phyloP scores from a whole-genome alignment of 2,329 filamentous ascomycete genomes.

The Sporothrix schenckii region DNA sequence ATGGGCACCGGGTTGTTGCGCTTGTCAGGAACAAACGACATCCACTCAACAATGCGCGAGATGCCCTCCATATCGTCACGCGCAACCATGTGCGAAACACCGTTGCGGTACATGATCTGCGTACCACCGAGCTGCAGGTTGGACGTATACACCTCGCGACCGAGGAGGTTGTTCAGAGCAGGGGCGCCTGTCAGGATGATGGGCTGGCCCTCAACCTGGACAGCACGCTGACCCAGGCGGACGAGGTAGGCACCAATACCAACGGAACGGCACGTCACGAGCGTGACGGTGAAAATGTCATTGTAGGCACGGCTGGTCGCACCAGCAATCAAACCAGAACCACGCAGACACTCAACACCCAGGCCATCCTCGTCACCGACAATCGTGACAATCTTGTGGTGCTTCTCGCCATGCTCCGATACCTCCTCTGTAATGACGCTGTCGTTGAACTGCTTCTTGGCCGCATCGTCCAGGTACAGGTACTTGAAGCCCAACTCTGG shows the following conservation, averaged over 20 bases:
- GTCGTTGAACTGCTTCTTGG: constrained; percentile 84
- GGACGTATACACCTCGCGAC: constrained; percentile 97
- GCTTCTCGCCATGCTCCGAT: constrained; percentile 81
- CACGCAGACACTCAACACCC: constrained; percentile 95
- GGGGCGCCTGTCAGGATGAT: constrained; percentile 98
- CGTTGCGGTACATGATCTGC: constrained; percentile 99
- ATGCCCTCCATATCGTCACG: constrained; percentile 97
- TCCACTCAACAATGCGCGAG: constrained; percentile 96
- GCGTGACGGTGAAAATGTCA: constrained; percentile 96
- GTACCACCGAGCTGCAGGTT: constrained; percentile 99
- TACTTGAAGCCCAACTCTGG: constrained; percentile 95
- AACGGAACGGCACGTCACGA: constrained; percentile 97
- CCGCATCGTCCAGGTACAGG: constrained; percentile 85
- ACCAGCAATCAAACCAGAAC: constrained; percentile 96
- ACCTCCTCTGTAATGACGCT: constrained; percentile 88
- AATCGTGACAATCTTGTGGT: constrained; percentile 92
- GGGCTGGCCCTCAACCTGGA: constrained; percentile 97
- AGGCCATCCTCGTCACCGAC: constrained; percentile 93
- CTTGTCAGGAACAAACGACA: constrained; percentile 96
- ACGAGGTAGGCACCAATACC: constrained; percentile 99
- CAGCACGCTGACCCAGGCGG: constrained; percentile 94
- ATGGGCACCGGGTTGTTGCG: constrained; percentile 93
- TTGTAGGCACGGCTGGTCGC: constrained; percentile 96
- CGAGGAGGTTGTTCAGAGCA: constrained; percentile 96
- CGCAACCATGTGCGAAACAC: constrained; percentile 98